These are phyloP conservation scores for Aspergillus ruber DNA, from an alignment of 2,329 filamentous ascomycete species.

Conservation along the genomic window DNA sequence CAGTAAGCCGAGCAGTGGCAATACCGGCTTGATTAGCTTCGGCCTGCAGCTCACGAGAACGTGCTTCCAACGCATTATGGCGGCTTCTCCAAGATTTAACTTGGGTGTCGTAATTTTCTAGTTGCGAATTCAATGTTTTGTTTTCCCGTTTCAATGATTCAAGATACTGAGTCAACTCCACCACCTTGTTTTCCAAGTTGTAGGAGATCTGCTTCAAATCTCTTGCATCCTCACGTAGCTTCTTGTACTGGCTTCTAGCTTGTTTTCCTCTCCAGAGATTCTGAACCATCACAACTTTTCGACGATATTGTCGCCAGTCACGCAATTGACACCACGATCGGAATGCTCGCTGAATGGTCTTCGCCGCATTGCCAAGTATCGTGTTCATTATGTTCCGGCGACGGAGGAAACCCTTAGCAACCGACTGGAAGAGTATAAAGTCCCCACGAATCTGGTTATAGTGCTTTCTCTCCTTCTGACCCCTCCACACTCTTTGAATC, in stretches of 20 bases:
- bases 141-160: constrained; percentile 92
- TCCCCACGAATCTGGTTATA: constrained; percentile 75
- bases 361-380: constrained; percentile 82
- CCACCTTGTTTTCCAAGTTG: constrained; percentile 98
- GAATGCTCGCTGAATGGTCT: constrained; percentile 87
- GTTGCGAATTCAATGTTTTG: constrained; percentile 77
- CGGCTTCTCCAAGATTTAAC: constrained; percentile 93
- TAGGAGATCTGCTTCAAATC: constrained; percentile 99
- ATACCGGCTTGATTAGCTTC: constrained; percentile 98
- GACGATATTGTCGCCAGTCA: constrained; percentile 80
- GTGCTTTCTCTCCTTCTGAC: constrained; percentile 77
- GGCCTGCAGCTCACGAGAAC: constrained; percentile 87
- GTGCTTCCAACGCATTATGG: constrained; percentile 80
- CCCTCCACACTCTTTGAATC: constrained; percentile 92
- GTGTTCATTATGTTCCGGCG: constrained; percentile 91
- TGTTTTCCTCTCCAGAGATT: constrained; percentile 82
- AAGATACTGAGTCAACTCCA: constrained; percentile 90
- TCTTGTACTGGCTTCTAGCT: constrained; percentile 82
- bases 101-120: constrained; percentile 93
- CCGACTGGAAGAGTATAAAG: constrained; percentile 79
- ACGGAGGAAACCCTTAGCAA: constrained; percentile 85
- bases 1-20: constrained; percentile 78
- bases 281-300: constrained; percentile 83
- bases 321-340: constrained; percentile 70
- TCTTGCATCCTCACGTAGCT: constrained; percentile 84